These are phyloP conservation scores for Chamaenerion angustifolium DNA, from an alignment of 345 rosid genomes.

Conservation along the genomic window DNA sequence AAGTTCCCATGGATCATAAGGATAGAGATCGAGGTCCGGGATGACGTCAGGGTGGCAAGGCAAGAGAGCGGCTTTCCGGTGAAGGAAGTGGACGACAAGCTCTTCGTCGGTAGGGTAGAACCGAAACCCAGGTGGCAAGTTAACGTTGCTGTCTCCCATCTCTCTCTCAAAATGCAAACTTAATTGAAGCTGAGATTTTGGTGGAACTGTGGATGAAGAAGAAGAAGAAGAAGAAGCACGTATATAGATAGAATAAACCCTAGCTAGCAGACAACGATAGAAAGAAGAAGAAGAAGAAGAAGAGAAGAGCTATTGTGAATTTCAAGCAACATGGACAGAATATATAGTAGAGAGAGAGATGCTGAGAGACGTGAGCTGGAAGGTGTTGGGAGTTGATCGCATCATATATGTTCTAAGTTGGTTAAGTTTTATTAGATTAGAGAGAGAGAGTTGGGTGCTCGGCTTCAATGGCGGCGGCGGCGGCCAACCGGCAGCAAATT, in stretches of 20 bases:
- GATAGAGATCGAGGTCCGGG: slow-evolving; percentile 82
- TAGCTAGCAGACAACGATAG: background rate
- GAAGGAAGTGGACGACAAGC: slow-evolving; percentile 90
- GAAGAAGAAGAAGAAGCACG: too few relatives aligned
- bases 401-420: background rate
- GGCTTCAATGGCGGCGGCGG: too few relatives aligned
- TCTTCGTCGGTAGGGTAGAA: slow-evolving; percentile 84
- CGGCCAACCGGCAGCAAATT: too few relatives aligned
- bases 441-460: too few relatives aligned
- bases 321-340: background rate
- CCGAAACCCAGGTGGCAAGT: slow-evolving; percentile 88
- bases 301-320: background rate
- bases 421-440: too few relatives aligned
- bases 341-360: background rate
- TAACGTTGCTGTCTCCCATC: slow-evolving; percentile 33
- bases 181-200: too few relatives aligned
- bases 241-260: background rate
- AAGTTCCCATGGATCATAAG: slow-evolving; percentile 94
- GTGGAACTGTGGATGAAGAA: too few relatives aligned
- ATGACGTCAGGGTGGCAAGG: slow-evolving; percentile 92
- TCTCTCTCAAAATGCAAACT: too few relatives aligned
- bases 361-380: slow-evolving; percentile 33
- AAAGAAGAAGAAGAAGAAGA: background rate
- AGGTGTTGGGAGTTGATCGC: slow-evolving; percentile 19
- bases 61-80: slow-evolving; percentile 66